A percentile compares a stretch with the other conserved stretches of the same genome.
These are phyloP conservation scores for Passiflora organensis DNA, from an alignment of 345 rosid genomes.

Conservation along the genomic window DNA sequence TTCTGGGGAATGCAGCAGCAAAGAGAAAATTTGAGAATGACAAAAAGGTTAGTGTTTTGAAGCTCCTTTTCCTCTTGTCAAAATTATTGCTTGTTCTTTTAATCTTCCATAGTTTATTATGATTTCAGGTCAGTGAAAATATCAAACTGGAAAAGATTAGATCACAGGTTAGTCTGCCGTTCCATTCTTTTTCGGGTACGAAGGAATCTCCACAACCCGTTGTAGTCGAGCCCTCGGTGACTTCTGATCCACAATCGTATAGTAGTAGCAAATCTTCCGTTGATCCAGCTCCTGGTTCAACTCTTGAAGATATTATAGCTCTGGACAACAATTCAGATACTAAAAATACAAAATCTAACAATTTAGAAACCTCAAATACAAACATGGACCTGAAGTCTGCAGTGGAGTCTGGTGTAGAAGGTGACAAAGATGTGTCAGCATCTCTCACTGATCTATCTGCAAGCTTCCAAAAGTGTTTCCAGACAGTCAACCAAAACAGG, in stretches of 20 bases:
- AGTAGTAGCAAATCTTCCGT: constrained; percentile 23
- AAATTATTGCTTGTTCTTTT: not conserved
- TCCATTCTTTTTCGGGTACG: constrained; percentile 41
- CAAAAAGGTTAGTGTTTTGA: constrained; percentile 34
- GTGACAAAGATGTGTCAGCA: constrained; percentile 30
- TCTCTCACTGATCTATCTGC: constrained; percentile 52
- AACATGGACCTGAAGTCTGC: constrained; percentile 7
- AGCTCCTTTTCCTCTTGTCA: not conserved
- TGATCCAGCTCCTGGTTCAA: constrained; percentile 21
- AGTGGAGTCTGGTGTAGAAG: constrained; percentile 21
- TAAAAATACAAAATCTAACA: constrained; percentile 12
- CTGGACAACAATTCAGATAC: constrained; percentile 36
- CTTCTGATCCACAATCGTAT: constrained; percentile 7
- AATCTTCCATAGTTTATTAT: not conserved
- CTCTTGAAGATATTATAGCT: constrained; percentile 35
- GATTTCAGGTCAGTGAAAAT: constrained; percentile 25
- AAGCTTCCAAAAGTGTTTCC: constrained; percentile 51
- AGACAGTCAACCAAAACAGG: constrained; percentile 32
- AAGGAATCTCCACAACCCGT: constrained; percentile 24
- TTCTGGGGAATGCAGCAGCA: constrained; percentile 36
- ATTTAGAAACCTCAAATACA: constrained; percentile 15
- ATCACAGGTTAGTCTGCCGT: constrained; percentile 53
- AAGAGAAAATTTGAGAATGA: constrained; percentile 42
- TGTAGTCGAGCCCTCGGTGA: constrained; percentile 12
- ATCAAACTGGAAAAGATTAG: constrained; percentile 54